Base-by-base conservation (phyloP, 495 filamentous ascomycete genomes). In the Massariosphaeria phaeospora region DNA sequence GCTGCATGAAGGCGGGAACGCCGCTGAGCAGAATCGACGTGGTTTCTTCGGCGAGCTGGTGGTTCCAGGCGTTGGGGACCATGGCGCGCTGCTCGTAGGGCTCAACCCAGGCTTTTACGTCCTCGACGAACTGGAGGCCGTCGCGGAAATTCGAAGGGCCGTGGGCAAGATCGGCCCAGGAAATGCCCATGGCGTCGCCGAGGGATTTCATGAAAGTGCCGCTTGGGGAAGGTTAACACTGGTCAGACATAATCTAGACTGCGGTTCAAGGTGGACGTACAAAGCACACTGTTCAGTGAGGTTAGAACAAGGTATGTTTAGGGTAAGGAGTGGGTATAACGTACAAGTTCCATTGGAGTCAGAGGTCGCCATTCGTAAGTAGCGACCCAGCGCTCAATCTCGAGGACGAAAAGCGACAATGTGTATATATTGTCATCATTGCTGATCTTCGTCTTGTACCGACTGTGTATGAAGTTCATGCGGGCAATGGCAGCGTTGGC, bases 351-450 rank as follows among this genome's bases (percentile, higher is more conserved):
- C 56, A 86, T 70, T 0, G 81, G 76, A 21, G 72, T 81, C 43
- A 85, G 61, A 1, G 64, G 15, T 3, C 84, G 75, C 84, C 84
- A 88, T 58, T 88, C 84, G 62, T 76, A 84, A 5, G 65, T 59
- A 8, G 70, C 60, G 9, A 80, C 75, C 69, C 83, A 88, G 5
- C 73, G 67, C 38, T 76, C 67, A 0, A 82, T 83, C 56, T 86
- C 76, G 1, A 73, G 61, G 0, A 80, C 75, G 63, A 85, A 86
- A 0, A 85, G 72, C 11, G 73, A 75, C 0, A 87, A 73, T 1
- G 83, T 86, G 66, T 84, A 88, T 1, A 88, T 72, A 66, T 87
- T 75, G 55, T 87, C 84, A 11, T 76, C 72, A 23, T 86, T 78
- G 13, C 68, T 68, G 56, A 88, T 87, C 53, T 76, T 76, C 33